phyloP scores from a whole-genome alignment of 257 asterid species.

The Handroanthus guayacan region DNA sequence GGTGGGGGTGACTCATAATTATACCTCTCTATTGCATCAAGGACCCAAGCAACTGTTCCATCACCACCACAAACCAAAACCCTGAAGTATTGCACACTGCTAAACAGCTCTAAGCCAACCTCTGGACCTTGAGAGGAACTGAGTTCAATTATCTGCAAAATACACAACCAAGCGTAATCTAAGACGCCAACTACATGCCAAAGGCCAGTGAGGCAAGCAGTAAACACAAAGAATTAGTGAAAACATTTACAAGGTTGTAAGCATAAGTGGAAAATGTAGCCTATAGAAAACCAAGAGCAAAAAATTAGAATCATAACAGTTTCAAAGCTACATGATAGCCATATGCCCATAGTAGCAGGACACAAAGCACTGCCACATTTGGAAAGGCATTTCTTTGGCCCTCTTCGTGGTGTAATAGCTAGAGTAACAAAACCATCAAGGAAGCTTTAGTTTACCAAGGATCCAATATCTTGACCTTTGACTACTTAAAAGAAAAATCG shows the following conservation, averaged over 20 bases:
- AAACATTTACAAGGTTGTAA: not conserved
- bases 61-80: conserved; percentile 94
- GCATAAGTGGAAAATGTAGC: not conserved
- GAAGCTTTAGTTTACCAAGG: not conserved
- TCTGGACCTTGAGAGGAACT: conserved; percentile 82
- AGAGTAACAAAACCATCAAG: conserved; percentile 12
- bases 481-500: not conserved
- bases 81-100: conserved; percentile 68
- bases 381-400: not conserved
- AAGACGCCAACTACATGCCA: conserved; percentile 13
- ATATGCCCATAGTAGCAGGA: not conserved
- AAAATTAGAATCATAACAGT: not conserved
- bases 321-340: not conserved
- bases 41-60: conserved; percentile 95
- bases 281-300: not conserved
- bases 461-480: not conserved
- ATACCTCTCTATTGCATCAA: conserved; percentile 75
- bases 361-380: not conserved
- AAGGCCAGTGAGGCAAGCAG: not conserved
- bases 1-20: conserved; percentile 87
- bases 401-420: not conserved
- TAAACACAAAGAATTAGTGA: not conserved
- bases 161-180: conserved; percentile 33
- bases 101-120: conserved; percentile 73
- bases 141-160: conserved; percentile 73